These are phyloP conservation scores for Guillardia theta DNA, from an alignment of 78 protist species.

Conservation along the genomic window DNA sequence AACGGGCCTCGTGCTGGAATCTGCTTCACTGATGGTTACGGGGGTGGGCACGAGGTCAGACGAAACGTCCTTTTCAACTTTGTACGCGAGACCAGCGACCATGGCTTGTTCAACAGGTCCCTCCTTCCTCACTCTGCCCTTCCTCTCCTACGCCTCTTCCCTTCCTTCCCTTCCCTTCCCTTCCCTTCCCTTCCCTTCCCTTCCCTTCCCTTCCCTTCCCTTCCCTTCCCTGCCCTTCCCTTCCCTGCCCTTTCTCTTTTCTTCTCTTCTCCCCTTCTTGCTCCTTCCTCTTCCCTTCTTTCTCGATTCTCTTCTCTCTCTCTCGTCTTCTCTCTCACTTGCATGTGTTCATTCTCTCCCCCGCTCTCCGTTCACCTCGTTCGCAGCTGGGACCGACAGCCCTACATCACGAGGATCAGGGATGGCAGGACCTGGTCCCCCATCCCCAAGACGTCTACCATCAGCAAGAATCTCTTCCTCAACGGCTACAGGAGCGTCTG, in stretches of 20 bases:
- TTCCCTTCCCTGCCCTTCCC: neutral
- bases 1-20: conserved; percentile 49
- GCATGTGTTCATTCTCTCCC: neutral
- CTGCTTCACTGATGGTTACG: conserved; percentile 48
- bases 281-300: neutral
- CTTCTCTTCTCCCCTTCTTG: neutral
- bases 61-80: conserved; percentile 44
- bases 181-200: neutral
- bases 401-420: no score
- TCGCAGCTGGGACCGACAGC: no score
- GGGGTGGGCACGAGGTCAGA: conserved; percentile 42
- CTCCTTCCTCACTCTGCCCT: neutral
- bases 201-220: neutral
- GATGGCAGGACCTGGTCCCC: neutral
- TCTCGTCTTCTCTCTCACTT: neutral
- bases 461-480: conserved; percentile 37
- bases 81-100: conserved; percentile 53
- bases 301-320: neutral
- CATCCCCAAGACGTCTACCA: neutral
- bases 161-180: neutral
- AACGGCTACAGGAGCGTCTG: conserved; percentile 17
- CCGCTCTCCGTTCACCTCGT: neutral
- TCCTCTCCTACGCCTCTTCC: neutral
- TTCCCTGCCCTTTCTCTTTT: neutral
- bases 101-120: conserved; percentile 49